These are phyloP conservation scores for Thelephora aurantiotincta DNA, from an alignment of 768 basidiomycete genomes.

Conservation along the genomic window DNA sequence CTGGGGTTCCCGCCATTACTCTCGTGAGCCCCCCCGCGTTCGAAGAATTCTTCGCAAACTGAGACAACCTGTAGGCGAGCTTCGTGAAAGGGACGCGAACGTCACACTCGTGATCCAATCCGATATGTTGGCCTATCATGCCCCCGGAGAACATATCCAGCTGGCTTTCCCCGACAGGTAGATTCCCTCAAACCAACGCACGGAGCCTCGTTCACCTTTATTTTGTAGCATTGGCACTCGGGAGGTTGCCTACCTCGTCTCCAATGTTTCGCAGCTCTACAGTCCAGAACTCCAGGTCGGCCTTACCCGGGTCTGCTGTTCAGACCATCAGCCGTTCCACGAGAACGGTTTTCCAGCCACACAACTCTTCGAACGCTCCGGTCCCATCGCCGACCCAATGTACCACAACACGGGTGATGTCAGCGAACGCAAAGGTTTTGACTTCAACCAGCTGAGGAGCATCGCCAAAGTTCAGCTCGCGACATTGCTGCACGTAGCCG, in stretches of 20 bases:
- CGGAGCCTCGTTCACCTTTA: neutral
- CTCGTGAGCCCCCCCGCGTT: constrained; percentile 34
- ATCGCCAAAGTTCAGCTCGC: constrained; percentile 71
- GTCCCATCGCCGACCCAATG: constrained; percentile 78
- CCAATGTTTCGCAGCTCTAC: constrained; percentile 66
- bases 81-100: constrained; percentile 45
- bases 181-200: constrained; percentile 11
- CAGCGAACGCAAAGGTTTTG: constrained; percentile 67
- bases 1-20: constrained; percentile 64
- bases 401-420: constrained; percentile 79
- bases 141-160: constrained; percentile 64
- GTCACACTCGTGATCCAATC: constrained; percentile 80
- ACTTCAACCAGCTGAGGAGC: constrained; percentile 65
- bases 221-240: constrained; percentile 57
- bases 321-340: constrained; percentile 81
- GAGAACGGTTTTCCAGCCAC: constrained; percentile 76
- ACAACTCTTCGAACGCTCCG: constrained; percentile 80
- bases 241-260: constrained; percentile 61
- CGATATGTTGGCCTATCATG: constrained; percentile 85
- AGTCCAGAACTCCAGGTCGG: constrained; percentile 68
- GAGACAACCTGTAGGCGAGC: constrained; percentile 27
- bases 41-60: neutral
- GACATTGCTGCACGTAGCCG: too few relatives aligned
- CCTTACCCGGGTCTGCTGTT: constrained; percentile 70
- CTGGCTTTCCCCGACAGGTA: constrained; percentile 67